Conservation (phyloP, 495 filamentous ascomycete species). For the Talaromyces ruber region DNA sequence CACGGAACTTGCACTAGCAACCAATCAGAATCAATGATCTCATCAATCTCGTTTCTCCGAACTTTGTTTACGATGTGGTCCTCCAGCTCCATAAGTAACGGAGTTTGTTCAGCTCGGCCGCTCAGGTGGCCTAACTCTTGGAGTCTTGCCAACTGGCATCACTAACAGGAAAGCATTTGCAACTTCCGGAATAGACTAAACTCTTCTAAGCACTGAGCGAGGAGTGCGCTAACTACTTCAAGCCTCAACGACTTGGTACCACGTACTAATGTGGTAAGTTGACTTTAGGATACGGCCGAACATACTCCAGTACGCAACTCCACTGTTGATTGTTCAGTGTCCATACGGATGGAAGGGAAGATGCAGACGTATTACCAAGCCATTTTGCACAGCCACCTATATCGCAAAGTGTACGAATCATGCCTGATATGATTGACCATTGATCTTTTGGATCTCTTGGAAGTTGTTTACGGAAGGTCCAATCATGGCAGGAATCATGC, state of each 20-base stretch:
- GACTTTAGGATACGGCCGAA: neutral
- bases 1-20: neutral
- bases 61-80: neutral
- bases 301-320: neutral
- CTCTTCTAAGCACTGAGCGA: neutral
- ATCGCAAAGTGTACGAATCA: neutral
- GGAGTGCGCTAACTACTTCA: neutral
- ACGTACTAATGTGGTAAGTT: neutral
- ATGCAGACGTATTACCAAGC: neutral
- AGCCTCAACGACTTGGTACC: neutral
- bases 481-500: neutral
- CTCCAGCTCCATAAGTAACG: neutral
- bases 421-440: neutral
- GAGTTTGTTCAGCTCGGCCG: neutral
- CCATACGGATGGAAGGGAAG: neutral
- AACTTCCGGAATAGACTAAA: neutral
- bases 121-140: neutral
- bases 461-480: neutral
- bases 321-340: neutral
- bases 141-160: neutral
- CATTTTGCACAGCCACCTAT: neutral
- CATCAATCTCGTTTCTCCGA: neutral
- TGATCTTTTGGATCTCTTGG: neutral
- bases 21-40: neutral
- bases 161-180: neutral